phyloP scores from a whole-genome alignment of 345 rosid genomes.

The Salix exigua region DNA sequence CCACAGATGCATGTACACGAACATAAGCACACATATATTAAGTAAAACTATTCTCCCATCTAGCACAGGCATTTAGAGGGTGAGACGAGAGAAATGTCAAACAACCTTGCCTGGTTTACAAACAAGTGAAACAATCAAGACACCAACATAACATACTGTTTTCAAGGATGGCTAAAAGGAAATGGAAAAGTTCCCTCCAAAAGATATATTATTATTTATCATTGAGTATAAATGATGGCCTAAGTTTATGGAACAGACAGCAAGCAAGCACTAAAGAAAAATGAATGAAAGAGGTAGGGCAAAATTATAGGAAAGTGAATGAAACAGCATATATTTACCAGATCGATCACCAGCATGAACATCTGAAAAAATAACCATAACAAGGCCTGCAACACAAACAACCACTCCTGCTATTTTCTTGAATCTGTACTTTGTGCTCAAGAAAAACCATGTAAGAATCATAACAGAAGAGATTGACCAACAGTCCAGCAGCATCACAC shows the following conservation, averaged over 20 bases:
- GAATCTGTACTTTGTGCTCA: constrained; percentile 71
- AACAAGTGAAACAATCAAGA: background rate
- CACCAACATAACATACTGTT: background rate
- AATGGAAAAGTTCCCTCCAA: background rate
- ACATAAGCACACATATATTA: background rate
- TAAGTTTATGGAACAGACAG: background rate
- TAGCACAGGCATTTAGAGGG: background rate
- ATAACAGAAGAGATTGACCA: constrained; percentile 89
- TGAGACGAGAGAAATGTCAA: background rate
- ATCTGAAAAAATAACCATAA: constrained; percentile 84
- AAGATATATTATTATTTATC: background rate
- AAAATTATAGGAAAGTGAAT: constrained; percentile 1
- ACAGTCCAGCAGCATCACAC: constrained; percentile 90
- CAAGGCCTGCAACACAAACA: constrained; percentile 75
- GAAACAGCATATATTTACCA: constrained; percentile 35
- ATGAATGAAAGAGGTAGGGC: background rate
- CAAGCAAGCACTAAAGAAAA: background rate
- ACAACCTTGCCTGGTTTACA: background rate
- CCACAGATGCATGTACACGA: background rate
- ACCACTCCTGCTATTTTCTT: constrained; percentile 73
- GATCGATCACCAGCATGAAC: constrained; percentile 73
- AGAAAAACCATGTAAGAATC: constrained; percentile 74
- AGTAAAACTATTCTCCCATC: background rate
- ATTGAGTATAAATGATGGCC: background rate
- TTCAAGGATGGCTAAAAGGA: background rate